phyloP scores from a whole-genome alignment of 1,284 basidiomycete species.

The Serendipita sp. region DNA sequence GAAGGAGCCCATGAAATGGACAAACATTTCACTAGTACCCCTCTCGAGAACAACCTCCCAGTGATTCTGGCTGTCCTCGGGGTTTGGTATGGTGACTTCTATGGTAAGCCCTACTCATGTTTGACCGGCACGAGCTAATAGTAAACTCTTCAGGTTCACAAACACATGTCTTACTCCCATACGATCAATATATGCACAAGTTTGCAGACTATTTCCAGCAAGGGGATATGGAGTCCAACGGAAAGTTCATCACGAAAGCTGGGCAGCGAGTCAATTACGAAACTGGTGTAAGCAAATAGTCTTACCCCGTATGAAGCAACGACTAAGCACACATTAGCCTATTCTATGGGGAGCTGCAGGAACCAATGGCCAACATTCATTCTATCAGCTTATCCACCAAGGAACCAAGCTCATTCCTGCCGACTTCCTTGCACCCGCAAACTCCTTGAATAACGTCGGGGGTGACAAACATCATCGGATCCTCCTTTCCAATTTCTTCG shows the following conservation, averaged over 20 bases:
- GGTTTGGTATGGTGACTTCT: conserved; percentile 99
- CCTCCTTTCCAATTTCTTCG: conserved; percentile 94
- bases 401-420: conserved; percentile 86
- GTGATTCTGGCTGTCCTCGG: conserved; percentile 85
- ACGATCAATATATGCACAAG: conserved; percentile 98
- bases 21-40: conserved; percentile 82
- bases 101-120: conserved; percentile 34
- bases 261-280: conserved; percentile 89
- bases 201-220: conserved; percentile 99
- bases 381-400: conserved; percentile 97
- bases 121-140: background rate
- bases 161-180: conserved; percentile 89
- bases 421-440: conserved; percentile 91
- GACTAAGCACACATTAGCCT: conserved; percentile 35
- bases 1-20: conserved; percentile 96
- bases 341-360: conserved; percentile 99
- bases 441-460: conserved; percentile 81
- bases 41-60: conserved; percentile 84
- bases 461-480: conserved; percentile 91
- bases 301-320: background rate
- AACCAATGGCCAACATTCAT: conserved; percentile 97
- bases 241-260: conserved; percentile 89
- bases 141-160: conserved; percentile 45
- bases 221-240: conserved; percentile 99
- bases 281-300: conserved; percentile 60